phyloP scores from a whole-genome alignment of 495 filamentous ascomycete genomes.

The Cudoniella acicularis region DNA sequence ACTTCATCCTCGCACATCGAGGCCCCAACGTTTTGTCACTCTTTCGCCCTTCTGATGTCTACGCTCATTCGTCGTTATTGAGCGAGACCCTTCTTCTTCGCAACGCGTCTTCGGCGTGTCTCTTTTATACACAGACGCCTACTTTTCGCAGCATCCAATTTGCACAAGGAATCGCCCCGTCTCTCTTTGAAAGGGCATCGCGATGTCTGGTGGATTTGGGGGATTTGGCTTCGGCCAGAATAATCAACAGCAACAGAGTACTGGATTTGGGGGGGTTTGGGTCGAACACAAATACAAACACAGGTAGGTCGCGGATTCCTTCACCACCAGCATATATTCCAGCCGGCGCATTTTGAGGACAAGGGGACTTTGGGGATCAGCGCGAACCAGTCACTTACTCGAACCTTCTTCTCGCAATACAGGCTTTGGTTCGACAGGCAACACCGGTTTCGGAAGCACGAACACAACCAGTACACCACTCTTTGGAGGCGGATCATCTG shows the following conservation, averaged over 20 bases:
- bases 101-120: constrained; percentile 23
- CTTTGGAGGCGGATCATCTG: constrained; percentile 18
- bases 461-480: constrained; percentile 49
- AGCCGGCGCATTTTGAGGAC: constrained; percentile 15
- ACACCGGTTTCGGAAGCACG: constrained; percentile 42
- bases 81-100: constrained; percentile 18
- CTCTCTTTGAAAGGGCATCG: constrained; percentile 3
- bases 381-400: constrained; percentile 29
- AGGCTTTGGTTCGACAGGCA: constrained; percentile 49
- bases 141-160: constrained; percentile 6
- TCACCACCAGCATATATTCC: constrained; percentile 19
- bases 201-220: constrained; percentile 43
- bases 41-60: constrained; percentile 23
- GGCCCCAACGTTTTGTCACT: constrained; percentile 19
- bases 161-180: background rate
- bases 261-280: constrained; percentile 48
- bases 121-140: background rate
- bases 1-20: constrained; percentile 11
- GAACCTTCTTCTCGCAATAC: constrained; percentile 27
- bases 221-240: constrained; percentile 55
- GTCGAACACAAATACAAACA: constrained; percentile 36
- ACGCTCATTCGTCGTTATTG: constrained; percentile 12
- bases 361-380: constrained; percentile 14
- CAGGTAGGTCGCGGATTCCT: constrained; percentile 41
- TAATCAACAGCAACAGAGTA: constrained; percentile 45